A percentile compares a stretch with the other conserved stretches of the same genome.
phyloP scores from a whole-genome alignment of 2,329 filamentous ascomycete genomes.

The Dothideomycetes sp. region DNA sequence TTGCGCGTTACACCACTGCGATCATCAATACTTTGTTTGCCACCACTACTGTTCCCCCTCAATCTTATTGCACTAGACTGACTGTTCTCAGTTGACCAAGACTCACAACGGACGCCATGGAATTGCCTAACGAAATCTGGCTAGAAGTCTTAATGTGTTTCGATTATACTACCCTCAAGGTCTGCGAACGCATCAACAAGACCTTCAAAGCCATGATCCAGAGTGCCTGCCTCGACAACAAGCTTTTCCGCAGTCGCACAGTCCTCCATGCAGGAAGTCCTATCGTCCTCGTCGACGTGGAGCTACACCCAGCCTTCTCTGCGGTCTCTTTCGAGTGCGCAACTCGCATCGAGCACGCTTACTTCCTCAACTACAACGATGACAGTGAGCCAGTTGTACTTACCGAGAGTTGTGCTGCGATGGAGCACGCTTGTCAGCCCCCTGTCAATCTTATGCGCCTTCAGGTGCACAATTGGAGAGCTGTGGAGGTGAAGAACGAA shows the following conservation, averaged over 20 bases:
- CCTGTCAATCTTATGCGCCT: slow-evolving; percentile 1
- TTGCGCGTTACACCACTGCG: too few relatives aligned
- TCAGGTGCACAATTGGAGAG: not conserved
- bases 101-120: not conserved
- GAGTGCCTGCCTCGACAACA: not conserved
- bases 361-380: not conserved
- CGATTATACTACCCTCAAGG: slow-evolving; percentile 2
- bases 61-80: too few relatives aligned
- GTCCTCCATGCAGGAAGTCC: not conserved
- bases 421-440: slow-evolving; percentile 1
- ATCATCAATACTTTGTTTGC: too few relatives aligned
- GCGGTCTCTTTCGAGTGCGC: not conserved
- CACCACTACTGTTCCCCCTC: too few relatives aligned
- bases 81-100: too few relatives aligned
- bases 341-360: not conserved
- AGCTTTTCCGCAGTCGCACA: not conserved
- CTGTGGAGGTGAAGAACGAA: slow-evolving; percentile 1
- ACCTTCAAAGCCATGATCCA: not conserved
- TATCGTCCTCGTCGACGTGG: not conserved
- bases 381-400: not conserved
- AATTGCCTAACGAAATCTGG: not conserved
- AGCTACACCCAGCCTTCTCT: not conserved
- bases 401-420: slow-evolving; percentile 1
- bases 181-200: not conserved
- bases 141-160: not conserved